Evolutionary conservation across 2,329 filamentous ascomycete genomes (phyloP), one percentile per base, ranked within the genome.

Genomic region (Trichoderma aggressivum): DNA sequence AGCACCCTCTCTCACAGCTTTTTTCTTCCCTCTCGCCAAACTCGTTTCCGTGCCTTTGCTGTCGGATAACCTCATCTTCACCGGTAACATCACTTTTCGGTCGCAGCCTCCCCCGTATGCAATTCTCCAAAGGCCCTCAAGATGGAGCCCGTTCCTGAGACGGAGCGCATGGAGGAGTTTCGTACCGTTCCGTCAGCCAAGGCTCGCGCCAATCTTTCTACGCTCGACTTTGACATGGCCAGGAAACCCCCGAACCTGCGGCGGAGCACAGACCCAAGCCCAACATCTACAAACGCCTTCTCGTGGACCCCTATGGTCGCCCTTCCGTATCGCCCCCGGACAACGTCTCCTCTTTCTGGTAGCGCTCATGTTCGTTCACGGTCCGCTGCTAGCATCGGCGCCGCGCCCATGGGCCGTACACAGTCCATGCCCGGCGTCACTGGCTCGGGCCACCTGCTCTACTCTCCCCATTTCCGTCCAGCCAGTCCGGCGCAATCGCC

Each of bases 121-220:
- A 53, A 50, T 36, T 16, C 21, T 39, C 34, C 28, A 50, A 30
- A 50, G 24, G 18, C 68, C 50, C 30, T 73, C 79, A 80, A 76
- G 75, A 91, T 91, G 89, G 89, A 91, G 80, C 88, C 89, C 71
- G 89, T 91, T 77, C 89, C 89, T 75, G 89, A 91, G 82, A 89
- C 89, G 63, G 88, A 91, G 83, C 85, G 88, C 74, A 88, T 91
- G 86, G 88, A 90, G 83, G 88, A 88, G 79, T 91, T 91, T 78
- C 86, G 84, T 73, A 81, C 87, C 69, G 86, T 87, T 66, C 87
- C 88, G 74, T 81, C 89, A 47, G 86, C 88, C 50, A 84, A 82
- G 34, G 79, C 89, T 58, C 85, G 86, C 72, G 79, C 88, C 28
- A 84, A 84, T 60, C 74, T 78, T 59, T 78, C 82, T 47, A 78